Evolutionary conservation across 257 asterid genomes (phyloP), one percentile per base, ranked within the genome.

Genomic region (Echium plantagineum): DNA sequence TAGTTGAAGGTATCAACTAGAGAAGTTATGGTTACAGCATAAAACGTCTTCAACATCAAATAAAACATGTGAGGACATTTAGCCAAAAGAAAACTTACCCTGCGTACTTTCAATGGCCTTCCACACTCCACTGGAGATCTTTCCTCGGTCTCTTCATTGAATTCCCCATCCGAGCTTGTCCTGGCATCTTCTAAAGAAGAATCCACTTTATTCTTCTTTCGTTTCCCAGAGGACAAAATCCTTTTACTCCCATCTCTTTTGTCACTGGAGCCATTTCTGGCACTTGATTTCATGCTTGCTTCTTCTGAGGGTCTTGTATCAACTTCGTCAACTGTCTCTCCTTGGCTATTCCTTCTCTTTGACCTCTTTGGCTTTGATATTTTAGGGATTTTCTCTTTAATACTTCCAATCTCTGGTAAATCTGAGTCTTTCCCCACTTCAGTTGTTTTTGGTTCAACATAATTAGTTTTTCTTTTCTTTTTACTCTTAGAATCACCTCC

Each of bases 61-160:
- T 42, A 42, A 42, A 10, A 42, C 17, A 42, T 42, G 17, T 42
- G 49, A 35, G 15, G 13, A 10, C 49, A 42, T 42, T 42, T 42
- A 0, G 16, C 5, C 49, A 42, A 42, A 53, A 62, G 8, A 16
- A 58, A 65, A 62, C 85, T 75, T 75, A 90, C 97, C 77, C 94
- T 78, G 61, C 96, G 86, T 57, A 77, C 66, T 78, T 75, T 73
- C 65, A 49, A 51, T 67, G 84, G 66, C 69, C 62, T 81, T 70
- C 66, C 79, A 22, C 77, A 69, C 55, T 66, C 68, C 61, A 49
- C 52, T 58, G 75, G 77, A 66, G 63, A 42, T 51, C 67, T 80
- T 72, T 73, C 74, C 52, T 74, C 87, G 52, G 59, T 63, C 52
- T 66, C 81, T 42, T 72, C 64, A 58, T 55, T 5, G 59, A 53